Base-by-base conservation (phyloP, 179 eudicot species). In the Camellia oleifera region DNA sequence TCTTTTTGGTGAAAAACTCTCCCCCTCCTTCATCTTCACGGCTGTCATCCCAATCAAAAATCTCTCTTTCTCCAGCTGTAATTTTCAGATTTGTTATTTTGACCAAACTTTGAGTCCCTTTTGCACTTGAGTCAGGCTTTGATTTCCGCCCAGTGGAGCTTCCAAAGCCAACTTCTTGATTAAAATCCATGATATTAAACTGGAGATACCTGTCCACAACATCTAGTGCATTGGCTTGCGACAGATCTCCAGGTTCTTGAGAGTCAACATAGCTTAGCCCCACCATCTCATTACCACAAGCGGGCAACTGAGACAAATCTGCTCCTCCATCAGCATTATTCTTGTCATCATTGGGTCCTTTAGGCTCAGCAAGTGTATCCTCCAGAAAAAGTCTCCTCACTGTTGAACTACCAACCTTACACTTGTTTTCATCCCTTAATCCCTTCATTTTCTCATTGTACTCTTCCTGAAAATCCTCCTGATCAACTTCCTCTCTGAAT, bases 11-110 rank as follows among this genome's bases (percentile, higher is more conserved):
- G 76, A 94, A 90, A 77, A 95, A 94, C 13, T 91, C 94, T 62
- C 99, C 97, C 56, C 98, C 98, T 81, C 97, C 94, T 78, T 94
- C 99, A 84, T 95, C 99, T 81, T 95, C 99, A 83, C 67, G 84
- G 79, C 75, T 84, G 82, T 87, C 92, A 90, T 92, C 97, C 99
- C 99, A 95, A 42, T 90, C 93, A 87, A 76, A 95, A 72, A 84
- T 65, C 77, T 90, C 86, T 72, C 69, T 52, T 73, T 82, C 79
- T 75, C 80, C 88, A 79, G 66, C 78, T 32, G 50, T 32, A 61
- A 77, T 82, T 81, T 80, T 76, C 64, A 46, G 73, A 79, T 66
- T 83, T 58, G 85, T 87, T 83, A 75, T 87, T 83, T 80, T 91
- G 45, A 94, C 97, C 83, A 91, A 61, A 81, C 86, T 84, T 74